Evolutionary conservation across 305 asterid genomes (phyloP).

Genomic region (Nicotiana rustica): DNA sequence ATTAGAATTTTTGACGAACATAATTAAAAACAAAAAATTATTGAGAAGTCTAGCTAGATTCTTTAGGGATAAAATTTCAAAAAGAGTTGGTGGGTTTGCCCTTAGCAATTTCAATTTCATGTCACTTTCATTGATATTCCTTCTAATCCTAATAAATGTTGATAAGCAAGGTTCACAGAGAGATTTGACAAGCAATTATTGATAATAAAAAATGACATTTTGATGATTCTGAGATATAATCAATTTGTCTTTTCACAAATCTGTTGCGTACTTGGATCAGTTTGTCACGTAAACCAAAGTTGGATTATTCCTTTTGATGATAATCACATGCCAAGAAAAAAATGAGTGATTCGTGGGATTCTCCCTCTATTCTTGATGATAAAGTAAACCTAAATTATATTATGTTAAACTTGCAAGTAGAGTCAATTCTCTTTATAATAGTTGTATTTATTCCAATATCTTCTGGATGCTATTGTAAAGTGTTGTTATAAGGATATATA

Average conservation of each 20-base stretch:
- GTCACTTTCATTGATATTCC: conserved; percentile 28
- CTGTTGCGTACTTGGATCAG: neutral
- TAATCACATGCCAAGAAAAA: conserved; percentile 1
- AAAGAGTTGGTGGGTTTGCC: neutral
- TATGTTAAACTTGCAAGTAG: neutral
- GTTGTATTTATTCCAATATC: accelerated
- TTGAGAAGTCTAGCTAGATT: neutral
- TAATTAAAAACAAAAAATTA: neutral
- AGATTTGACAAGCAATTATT: conserved; percentile 3
- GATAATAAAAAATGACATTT: neutral
- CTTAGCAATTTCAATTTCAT: neutral
- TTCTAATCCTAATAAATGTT: conserved; percentile 20
- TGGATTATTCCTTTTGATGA: conserved; percentile 23
- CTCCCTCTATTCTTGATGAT: neutral
- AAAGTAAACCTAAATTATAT: neutral
- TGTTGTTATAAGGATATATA: too few relatives aligned
- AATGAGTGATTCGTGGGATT: conserved; percentile 23
- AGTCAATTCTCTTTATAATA: too few relatives aligned
- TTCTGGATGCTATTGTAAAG: too few relatives aligned
- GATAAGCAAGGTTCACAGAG: conserved; percentile 13
- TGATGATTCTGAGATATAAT: neutral
- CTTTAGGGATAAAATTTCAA: conserved; percentile 22
- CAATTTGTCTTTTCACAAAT: conserved; percentile 26
- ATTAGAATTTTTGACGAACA: too few relatives aligned
- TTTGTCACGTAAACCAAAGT: conserved; percentile 15